Conservation (phyloP, 345 rosid species). For the Atalantia buxifolia region DNA sequence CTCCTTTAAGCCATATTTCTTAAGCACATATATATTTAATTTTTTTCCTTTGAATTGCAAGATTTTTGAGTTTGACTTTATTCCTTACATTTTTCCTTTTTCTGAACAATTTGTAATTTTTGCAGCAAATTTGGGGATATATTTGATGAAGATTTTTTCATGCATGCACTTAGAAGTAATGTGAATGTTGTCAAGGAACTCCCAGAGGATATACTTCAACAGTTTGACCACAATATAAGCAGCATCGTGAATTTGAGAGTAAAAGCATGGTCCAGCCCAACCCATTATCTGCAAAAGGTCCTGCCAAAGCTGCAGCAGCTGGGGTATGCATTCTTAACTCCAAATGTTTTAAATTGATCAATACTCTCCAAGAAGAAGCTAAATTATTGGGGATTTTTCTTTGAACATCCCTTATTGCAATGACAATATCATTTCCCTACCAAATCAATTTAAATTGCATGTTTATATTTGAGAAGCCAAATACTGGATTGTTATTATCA, state of each 20-base stretch:
- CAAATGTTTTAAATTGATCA: not conserved
- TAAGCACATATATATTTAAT: not conserved
- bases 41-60: not conserved
- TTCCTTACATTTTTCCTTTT: not conserved
- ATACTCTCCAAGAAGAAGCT: not conserved
- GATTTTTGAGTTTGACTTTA: slow-evolving; percentile 8
- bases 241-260: slow-evolving; percentile 89
- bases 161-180: slow-evolving; percentile 63
- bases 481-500: not conserved
- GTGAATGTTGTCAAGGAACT: slow-evolving; percentile 75
- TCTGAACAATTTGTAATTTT: slow-evolving; percentile 10
- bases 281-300: slow-evolving; percentile 88
- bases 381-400: not conserved
- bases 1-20: not conserved
- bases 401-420: not conserved
- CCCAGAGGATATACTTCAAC: slow-evolving; percentile 80
- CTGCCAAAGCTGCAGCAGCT: slow-evolving; percentile 71
- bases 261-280: slow-evolving; percentile 86
- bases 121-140: slow-evolving; percentile 90
- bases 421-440: not conserved
- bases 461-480: not conserved
- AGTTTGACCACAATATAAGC: slow-evolving; percentile 79
- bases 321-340: slow-evolving; percentile 41
- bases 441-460: not conserved
- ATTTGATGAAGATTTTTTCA: slow-evolving; percentile 93